Evolutionary conservation across 371 early-diverging fungal species (phyloP).

Genomic region (Mucor lusitanicus): DNA sequence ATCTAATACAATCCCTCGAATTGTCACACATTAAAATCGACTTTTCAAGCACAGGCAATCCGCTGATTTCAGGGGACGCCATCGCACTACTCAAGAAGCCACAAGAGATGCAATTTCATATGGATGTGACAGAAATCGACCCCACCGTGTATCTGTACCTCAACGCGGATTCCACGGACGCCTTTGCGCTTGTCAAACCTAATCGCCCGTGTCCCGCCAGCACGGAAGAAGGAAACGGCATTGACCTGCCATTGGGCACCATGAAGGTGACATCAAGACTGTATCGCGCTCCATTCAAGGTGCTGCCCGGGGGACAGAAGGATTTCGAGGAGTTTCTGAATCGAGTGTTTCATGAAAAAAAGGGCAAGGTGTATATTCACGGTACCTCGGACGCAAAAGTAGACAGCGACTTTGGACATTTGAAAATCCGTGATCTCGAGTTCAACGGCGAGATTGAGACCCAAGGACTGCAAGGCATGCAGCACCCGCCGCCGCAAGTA

Average conservation of each 20-base stretch:
- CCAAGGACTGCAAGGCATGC: slow-evolving; percentile 37
- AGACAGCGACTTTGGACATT: slow-evolving; percentile 41
- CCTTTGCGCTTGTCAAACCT: slow-evolving; percentile 42
- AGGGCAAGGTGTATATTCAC: slow-evolving; percentile 33
- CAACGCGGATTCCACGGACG: slow-evolving; percentile 23
- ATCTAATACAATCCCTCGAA: slow-evolving; percentile 41
- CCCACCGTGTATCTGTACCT: slow-evolving; percentile 42
- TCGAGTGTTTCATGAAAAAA: slow-evolving; percentile 20
- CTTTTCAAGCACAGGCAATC: slow-evolving; percentile 22
- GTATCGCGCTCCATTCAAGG: slow-evolving; percentile 37
- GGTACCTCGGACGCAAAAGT: slow-evolving; percentile 44
- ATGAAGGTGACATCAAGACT: slow-evolving; percentile 32
- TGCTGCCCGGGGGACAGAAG: slow-evolving; percentile 41
- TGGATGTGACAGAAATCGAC: slow-evolving; percentile 41
- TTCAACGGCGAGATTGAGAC: slow-evolving; percentile 49
- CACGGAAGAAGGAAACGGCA: slow-evolving; percentile 23
- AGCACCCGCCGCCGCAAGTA: slow-evolving; percentile 39
- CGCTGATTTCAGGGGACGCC: slow-evolving; percentile 44
- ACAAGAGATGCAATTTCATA: slow-evolving; percentile 43
- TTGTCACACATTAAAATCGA: slow-evolving; percentile 45
- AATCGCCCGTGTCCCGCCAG: slow-evolving; percentile 33
- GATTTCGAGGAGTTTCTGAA: slow-evolving; percentile 41
- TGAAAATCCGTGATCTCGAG: slow-evolving; percentile 37
- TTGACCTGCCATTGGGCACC: slow-evolving; percentile 14
- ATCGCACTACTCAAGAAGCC: slow-evolving; percentile 39